These are phyloP conservation scores for Huntiella decipiens DNA, from an alignment of 2,329 filamentous ascomycete species.

Conservation along the genomic window DNA sequence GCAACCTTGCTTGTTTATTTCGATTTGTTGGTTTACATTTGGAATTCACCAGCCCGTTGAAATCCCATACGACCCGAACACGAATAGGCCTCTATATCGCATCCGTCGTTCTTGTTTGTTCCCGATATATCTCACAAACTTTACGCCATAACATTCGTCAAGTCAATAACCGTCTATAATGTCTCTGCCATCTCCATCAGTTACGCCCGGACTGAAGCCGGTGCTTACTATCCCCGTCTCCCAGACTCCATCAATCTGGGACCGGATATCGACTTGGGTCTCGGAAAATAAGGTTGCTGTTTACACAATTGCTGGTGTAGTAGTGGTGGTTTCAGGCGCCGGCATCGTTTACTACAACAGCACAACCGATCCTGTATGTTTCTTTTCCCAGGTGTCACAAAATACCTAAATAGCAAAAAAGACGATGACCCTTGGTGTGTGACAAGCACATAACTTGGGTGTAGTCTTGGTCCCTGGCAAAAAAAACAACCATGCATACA, in stretches of 20 bases:
- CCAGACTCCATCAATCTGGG: slow-evolving; percentile 46
- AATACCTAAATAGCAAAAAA: too few relatives aligned
- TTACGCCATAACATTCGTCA: too few relatives aligned
- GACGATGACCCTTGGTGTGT: too few relatives aligned
- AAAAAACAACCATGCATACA: not conserved
- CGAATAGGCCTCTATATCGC: too few relatives aligned
- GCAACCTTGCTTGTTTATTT: too few relatives aligned
- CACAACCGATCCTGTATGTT: slow-evolving; percentile 36
- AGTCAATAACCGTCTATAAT: not conserved
- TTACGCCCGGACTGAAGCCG: slow-evolving; percentile 8
- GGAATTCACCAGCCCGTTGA: too few relatives aligned
- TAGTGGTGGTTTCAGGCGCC: slow-evolving; percentile 75
- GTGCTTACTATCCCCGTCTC: slow-evolving; percentile 10
- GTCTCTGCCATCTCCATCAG: slow-evolving; percentile 11
- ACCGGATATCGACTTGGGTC: slow-evolving; percentile 77
- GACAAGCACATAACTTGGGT: not conserved
- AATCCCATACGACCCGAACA: too few relatives aligned
- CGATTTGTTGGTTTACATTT: too few relatives aligned
- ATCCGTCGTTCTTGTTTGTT: too few relatives aligned
- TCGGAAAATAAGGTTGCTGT: slow-evolving; percentile 90
- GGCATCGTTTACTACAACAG: slow-evolving; percentile 79
- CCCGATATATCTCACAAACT: too few relatives aligned
- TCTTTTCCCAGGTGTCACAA: not conserved
- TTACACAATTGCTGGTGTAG: slow-evolving; percentile 90
- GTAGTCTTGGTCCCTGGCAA: not conserved